phyloP scores from a whole-genome alignment of 352 stramenopile species.

The Phytophthora macrochlamydospora region DNA sequence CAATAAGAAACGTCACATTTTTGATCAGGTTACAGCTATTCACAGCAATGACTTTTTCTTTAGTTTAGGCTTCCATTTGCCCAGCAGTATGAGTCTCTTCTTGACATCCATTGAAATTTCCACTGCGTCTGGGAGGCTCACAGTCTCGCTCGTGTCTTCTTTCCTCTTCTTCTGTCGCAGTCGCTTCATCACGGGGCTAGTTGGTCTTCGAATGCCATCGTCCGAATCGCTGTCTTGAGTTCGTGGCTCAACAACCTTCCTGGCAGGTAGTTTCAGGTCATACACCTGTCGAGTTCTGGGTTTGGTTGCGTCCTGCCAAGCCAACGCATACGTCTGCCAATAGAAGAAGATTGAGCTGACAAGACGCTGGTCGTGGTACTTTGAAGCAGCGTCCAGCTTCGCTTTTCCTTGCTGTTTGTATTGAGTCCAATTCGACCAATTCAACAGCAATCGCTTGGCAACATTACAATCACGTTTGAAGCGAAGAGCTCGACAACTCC shows the following conservation, averaged over 20 bases:
- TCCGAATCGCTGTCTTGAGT: conserved; percentile 9
- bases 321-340: conserved; percentile 80
- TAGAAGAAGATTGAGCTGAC: conserved; percentile 60
- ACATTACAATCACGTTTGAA: conserved; percentile 6
- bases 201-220: conserved; percentile 32
- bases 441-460: conserved; percentile 2
- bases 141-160: not conserved
- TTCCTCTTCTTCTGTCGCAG: conserved; percentile 32
- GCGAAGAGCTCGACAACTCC: conserved; percentile 5
- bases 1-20: not conserved
- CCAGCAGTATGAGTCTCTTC: conserved; percentile 59
- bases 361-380: conserved; percentile 39
- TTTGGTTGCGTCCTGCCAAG: conserved; percentile 60
- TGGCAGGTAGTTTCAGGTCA: not conserved
- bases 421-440: conserved; percentile 8
- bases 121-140: conserved; percentile 45
- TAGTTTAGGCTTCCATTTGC: conserved; percentile 39
- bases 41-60: conserved; percentile 7
- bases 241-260: not conserved
- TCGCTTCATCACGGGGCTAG: conserved; percentile 67
- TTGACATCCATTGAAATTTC: conserved; percentile 63
- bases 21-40: conserved; percentile 9
- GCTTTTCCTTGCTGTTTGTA: too few relatives aligned
- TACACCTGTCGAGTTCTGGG: conserved; percentile 4
- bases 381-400: conserved; percentile 19